Evolutionary conservation across 2,329 filamentous ascomycete species (phyloP), one percentile per base, ranked within the genome.

Genomic region (Fusarium citri): DNA sequence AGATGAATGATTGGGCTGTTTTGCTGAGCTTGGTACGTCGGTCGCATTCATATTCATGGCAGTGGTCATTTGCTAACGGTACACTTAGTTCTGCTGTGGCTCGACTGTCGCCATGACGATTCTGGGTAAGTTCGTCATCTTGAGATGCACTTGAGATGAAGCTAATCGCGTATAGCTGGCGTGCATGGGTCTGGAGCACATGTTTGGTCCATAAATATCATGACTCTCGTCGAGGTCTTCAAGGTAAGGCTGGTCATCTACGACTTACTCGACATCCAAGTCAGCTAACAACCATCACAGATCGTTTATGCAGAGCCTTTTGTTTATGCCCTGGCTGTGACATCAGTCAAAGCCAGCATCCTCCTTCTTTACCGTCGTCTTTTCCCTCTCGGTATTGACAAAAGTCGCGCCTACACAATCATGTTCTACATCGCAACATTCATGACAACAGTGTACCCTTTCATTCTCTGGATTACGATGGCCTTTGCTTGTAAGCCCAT

Each of bases 381-480:
- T 8, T 64, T 64, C n/a, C 61, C 61, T 9, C 59, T 64, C 0
- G 59, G 50, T 8, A 64, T 49, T n/a, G 31, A 64, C n/a, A 59
- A 50, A 9, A 64, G 56, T 9, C 59, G 61, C 11, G 8, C 56
- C 0, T 64, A 64, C 15, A 64, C 45, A 8, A 30, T 64, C 12
- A 58, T 64, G 51, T 64, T 64, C 16, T 64, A 34, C 14, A 18
- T 37, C 8, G 61, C 61, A 22, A 20, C 40, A 0, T 64, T 50
- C 23, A 1, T 64, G 2, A 64, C 61, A 0, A 45, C 18, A 3
- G 46, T 50, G 3, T 64, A 64, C 16, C 61, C 61, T 1, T 59
- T 64, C 0, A 64, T 64, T 1, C 61, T 64, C 5, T 64, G 61
- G 61, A 64, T 64, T 15, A 64, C 59, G 1, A 64, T 64, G 61